Base-by-base conservation (phyloP, 768 basidiomycete species). In the Mycena rosella region DNA sequence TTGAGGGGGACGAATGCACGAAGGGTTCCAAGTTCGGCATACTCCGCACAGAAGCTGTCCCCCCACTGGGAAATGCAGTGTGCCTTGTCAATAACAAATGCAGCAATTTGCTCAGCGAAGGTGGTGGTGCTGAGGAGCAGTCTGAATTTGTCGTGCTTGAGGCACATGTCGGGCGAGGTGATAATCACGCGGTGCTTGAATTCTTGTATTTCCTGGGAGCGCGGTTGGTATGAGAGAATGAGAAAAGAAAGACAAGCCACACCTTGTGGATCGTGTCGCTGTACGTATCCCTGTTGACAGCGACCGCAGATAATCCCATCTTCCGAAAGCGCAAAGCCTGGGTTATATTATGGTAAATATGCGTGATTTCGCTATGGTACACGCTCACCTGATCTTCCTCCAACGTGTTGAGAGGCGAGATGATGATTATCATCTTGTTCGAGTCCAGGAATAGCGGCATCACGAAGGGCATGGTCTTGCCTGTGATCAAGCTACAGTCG, bases 61-160 rank as follows among this genome's bases (percentile, higher is more conserved):
- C 56, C 56, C 56, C 56, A 58, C 17, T 58, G 56, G 10, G 42
- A 45, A n/a, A 58, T 58, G 14, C 72, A 75, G 54, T 78, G 78
- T 2, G 73, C 77, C 40, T 78, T 77, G 59, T 78, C 78, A 18
- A 78, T 64, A 9, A 78, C 61, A 15, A 73, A 45, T 0, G 62
- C 66, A 0, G 51, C 26, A 27, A 77, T 58, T 1, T 65, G 14
- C 38, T 38, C 14, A 26, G 55, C 32, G 29, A 65, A 60, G 3
- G n/a, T 29, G 1, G 51, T 38, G 11, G 20, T 44, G 47, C 59
- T 59, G 24, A 75, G 48, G 2, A 75, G 38, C 47, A 63, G 40
- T 5, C 60, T 49, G 36, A 74, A 72, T 5, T 20, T 29, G 10
- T 47, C 18, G 48, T 74, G 58, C 15, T 47, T 27, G 5, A 73